A percentile compares a stretch with the other conserved stretches of the same genome.
Evolutionary conservation across 2,329 filamentous ascomycete genomes (phyloP).

Genomic region (Trichoderma sp.): DNA sequence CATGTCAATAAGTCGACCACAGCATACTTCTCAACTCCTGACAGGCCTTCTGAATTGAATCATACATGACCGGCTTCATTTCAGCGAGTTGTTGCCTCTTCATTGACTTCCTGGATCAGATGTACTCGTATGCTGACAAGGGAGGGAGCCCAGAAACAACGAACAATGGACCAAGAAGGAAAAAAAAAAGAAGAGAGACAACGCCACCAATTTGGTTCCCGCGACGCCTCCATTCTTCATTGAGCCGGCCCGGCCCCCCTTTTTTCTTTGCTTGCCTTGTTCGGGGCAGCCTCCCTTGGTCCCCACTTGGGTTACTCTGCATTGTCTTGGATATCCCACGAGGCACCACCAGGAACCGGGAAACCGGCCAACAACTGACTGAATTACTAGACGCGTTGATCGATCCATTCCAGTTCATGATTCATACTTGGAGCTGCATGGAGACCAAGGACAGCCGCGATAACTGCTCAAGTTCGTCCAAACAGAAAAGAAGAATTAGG

Average conservation of each 20-base stretch:
- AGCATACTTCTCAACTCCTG: too few species aligned
- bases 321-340: not conserved
- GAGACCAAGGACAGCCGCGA: not conserved
- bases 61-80: not conserved
- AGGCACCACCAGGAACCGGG: too few species aligned
- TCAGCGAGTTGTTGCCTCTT: not conserved
- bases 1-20: not conserved
- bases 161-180: not conserved
- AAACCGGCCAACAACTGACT: too few species aligned
- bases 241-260: not conserved
- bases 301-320: not conserved
- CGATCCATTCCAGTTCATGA: too few species aligned
- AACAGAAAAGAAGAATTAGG: not conserved
- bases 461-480: not conserved
- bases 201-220: constrained; percentile 10
- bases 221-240: constrained; percentile 2
- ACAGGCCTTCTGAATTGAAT: not conserved
- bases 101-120: too few species aligned
- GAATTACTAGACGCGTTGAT: too few species aligned
- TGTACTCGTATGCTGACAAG: not conserved
- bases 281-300: too few species aligned
- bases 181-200: not conserved
- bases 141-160: not conserved
- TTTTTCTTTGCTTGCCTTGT: not conserved
- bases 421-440: too few species aligned